Evolutionary conservation across 78 protist genomes (phyloP), one percentile per base, ranked within the genome.

Genomic region (Carpediemonas membranifera): DNA sequence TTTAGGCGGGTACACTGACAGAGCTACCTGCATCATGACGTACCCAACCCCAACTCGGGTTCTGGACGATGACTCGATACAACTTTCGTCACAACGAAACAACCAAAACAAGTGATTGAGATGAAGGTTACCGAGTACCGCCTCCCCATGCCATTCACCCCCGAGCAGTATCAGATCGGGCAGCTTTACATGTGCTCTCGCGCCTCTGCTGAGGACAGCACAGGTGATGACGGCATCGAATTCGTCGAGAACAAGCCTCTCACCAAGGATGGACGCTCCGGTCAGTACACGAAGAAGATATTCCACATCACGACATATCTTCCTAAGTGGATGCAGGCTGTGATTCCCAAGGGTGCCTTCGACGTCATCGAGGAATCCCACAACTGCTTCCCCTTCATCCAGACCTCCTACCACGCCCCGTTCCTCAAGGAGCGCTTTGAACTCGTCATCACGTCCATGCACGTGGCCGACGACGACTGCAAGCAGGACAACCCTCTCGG

Each of bases 141-240:
- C 27, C 53, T 64, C 11, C n/a, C 7, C 7, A n/a, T 64, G 7
- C 69, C 69, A 21, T 36, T 64, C 7, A 7, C 41, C 30, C 25
- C 51, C 21, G 54, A 64, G 7, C 60, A 64, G 13, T 64, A 64
- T 39, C 41, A 28, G 18, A 64, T 30, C 30, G 69, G 69, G 9
- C 69, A 64, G 30, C 52, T 64, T 16, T 64, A 64, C 52, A 37
- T n/a, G 16, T 21, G 24, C 25, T 33, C 51, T 16, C 44, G 27
- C 14, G 69, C 69, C 13, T 3, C 69, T 36, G 5, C 7, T 14
- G 24, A 64, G 16, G 51, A n/a, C 7, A 16, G 60, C 52, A 57
- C 44, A 53, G 69, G 69, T 31, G 13, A 21, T 7, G 69, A 64
- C 5, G 69, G 69, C 30, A 14, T 64, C 52, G 69, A 64, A 39